phyloP scores from a whole-genome alignment of 2,329 filamentous ascomycete genomes.

The Tricladium varicosporioides region DNA sequence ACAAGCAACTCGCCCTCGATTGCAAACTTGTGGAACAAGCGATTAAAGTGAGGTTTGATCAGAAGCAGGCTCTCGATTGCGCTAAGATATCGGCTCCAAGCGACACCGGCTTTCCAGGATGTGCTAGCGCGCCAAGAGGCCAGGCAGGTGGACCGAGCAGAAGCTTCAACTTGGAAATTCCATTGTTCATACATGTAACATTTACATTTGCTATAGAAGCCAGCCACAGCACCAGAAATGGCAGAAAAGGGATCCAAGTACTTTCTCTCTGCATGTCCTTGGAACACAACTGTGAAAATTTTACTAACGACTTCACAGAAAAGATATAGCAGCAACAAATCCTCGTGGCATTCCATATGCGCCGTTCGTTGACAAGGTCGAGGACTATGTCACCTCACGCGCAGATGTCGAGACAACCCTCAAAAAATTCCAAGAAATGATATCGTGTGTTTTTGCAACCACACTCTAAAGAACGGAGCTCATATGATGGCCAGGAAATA shows the following conservation, averaged over 20 bases:
- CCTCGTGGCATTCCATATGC: constrained; percentile 80
- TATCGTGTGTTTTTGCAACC: constrained; percentile 58
- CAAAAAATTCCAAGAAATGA: constrained; percentile 89
- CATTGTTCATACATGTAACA: not conserved
- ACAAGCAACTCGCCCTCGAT: not conserved
- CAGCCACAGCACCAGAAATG: constrained; percentile 21
- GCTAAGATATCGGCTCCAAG: constrained; percentile 4
- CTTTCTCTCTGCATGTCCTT: not conserved
- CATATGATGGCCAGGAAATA: constrained; percentile 72
- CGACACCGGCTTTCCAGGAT: not conserved
- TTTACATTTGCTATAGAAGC: not conserved
- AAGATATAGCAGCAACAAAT: constrained; percentile 63
- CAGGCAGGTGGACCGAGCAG: not conserved
- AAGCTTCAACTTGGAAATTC: not conserved
- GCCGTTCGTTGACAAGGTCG: constrained; percentile 83
- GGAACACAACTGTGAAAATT: no score
- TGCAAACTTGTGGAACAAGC: no score
- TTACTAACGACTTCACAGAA: constrained; percentile 30
- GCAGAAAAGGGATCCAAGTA: constrained; percentile 30
- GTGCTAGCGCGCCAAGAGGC: constrained; percentile 3
- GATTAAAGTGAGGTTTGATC: no score
- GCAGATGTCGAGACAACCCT: constrained; percentile 78
- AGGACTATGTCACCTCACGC: constrained; percentile 79
- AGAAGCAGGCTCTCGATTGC: not conserved
- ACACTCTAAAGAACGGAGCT: constrained; percentile 6